Evolutionary conservation across 495 filamentous ascomycete genomes (phyloP), one percentile per base, ranked within the genome.

Genomic region (Aspergillus baeticus): DNA sequence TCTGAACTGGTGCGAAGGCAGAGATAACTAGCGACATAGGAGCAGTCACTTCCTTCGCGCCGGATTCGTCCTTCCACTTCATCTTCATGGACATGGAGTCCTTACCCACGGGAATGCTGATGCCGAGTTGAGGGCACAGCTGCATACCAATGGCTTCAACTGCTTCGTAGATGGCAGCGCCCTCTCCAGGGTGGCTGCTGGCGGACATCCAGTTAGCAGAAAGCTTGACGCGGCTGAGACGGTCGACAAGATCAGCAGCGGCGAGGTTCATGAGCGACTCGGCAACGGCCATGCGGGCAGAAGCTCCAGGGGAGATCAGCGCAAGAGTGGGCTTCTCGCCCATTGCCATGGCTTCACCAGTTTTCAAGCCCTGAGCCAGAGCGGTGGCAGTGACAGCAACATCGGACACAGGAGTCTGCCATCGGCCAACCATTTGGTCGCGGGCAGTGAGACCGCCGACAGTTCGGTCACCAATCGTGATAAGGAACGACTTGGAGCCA

Each of bases 201-300:
- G 94, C 92, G 1, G 91, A 90, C 95, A 98, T 98, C 94, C 94
- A 98, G 72, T 98, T 98, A 10, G 95, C 94, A 2, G 91, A 96
- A 13, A 98, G 79, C 64, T 91, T 86, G 13, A 98, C 84, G 29
- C 88, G 82, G 57, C 81, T 81, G 39, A 98, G 74, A 29, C 88
- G 83, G 47, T 87, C 88, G 61, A 87, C 80, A 46, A 96, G 77
- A 63, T 96, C 87, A 2, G 94, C 89, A 29, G 94, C 93, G 15
- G 87, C 90, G 46, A 98, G 73, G 66, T 98, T 98, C 83, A 96
- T 84, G 37, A 98, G 77, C 38, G 89, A 89, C 72, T 98, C 94
- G 5, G 89, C 95, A 55, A 98, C 91, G 1, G 95, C 92, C 95
- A 98, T 98, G 17, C 91, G 82, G 6, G 94, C 91, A 21, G 94